Conservation (phyloP, 2,329 filamentous ascomycete species). For the Colletotrichum magnum region DNA sequence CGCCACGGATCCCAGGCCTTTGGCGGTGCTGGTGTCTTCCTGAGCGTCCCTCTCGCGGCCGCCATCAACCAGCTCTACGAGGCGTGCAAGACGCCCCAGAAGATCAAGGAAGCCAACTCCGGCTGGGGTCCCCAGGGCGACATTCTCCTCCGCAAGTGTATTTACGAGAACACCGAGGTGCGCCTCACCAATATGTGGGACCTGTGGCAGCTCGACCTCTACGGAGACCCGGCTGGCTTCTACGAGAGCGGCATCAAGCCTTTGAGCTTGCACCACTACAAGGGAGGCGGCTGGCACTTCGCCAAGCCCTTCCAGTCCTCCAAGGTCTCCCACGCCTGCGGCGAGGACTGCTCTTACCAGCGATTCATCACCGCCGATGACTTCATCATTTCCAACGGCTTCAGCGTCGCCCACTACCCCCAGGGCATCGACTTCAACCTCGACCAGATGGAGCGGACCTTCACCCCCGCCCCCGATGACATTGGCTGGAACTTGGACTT, state of each 20-base stretch:
- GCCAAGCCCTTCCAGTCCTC: slow-evolving; percentile 69
- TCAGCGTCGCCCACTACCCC: slow-evolving; percentile 71
- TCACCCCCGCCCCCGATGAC: slow-evolving; percentile 62
- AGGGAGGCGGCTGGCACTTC: slow-evolving; percentile 70
- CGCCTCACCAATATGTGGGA: slow-evolving; percentile 70
- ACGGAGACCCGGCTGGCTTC: slow-evolving; percentile 73
- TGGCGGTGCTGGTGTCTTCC: slow-evolving; percentile 74
- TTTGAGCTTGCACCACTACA: slow-evolving; percentile 75
- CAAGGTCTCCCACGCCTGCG: slow-evolving; percentile 71
- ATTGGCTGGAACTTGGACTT: slow-evolving; percentile 67
- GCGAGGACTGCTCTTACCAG: slow-evolving; percentile 72
- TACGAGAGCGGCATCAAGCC: slow-evolving; percentile 74
- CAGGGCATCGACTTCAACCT: slow-evolving; percentile 64
- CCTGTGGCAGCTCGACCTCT: slow-evolving; percentile 73
- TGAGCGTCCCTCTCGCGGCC: slow-evolving; percentile 66
- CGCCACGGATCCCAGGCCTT: slow-evolving; percentile 75
- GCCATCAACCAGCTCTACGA: slow-evolving; percentile 61
- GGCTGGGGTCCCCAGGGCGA: slow-evolving; percentile 74
- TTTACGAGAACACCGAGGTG: slow-evolving; percentile 73
- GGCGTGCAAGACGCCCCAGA: slow-evolving; percentile 62
- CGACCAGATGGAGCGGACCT: slow-evolving; percentile 67
- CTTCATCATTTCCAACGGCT: slow-evolving; percentile 71
- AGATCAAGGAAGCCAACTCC: slow-evolving; percentile 68
- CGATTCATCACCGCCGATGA: slow-evolving; percentile 69
- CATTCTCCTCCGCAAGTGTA: slow-evolving; percentile 73